Conservation (phyloP, 2,329 filamentous ascomycete species). For the Biscogniauxia mediterranea region DNA sequence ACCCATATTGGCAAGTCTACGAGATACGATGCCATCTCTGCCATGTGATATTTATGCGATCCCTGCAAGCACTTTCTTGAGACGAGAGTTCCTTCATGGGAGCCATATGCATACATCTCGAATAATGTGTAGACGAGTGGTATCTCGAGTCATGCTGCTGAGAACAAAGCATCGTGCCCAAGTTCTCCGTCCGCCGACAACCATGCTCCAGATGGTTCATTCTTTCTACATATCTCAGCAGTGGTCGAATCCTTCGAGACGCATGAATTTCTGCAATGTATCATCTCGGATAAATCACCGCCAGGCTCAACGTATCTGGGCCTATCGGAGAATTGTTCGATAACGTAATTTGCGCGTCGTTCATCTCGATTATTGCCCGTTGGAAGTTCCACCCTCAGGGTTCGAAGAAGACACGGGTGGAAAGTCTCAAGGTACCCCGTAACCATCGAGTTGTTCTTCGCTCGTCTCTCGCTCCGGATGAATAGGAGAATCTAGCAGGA, state of each 20-base stretch:
- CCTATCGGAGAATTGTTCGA: constrained; percentile 1
- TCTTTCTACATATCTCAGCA: not conserved
- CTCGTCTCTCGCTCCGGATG: not conserved
- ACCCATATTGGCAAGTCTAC: not conserved
- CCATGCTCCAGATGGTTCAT: not conserved
- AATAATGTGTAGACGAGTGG: not conserved
- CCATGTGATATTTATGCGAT: not conserved
- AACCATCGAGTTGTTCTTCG: not conserved
- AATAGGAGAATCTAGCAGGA: not conserved
- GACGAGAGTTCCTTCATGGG: not conserved
- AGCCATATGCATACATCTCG: not conserved
- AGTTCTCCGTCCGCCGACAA: not conserved
- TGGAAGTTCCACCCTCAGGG: not conserved
- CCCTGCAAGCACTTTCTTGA: not conserved
- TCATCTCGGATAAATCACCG: not conserved
- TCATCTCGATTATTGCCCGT: constrained; percentile 3
- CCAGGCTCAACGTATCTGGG: not conserved
- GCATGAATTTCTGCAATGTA: not conserved
- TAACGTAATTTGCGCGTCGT: constrained; percentile 2
- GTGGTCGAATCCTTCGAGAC: not conserved
- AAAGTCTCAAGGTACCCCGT: not conserved
- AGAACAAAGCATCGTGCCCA: not conserved
- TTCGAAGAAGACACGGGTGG: not conserved
- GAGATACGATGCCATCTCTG: not conserved
- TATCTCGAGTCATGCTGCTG: not conserved